Evolutionary conservation across 1,284 basidiomycete species (phyloP), one percentile per base, ranked within the genome.

Genomic region (Ustilago trichophora): DNA sequence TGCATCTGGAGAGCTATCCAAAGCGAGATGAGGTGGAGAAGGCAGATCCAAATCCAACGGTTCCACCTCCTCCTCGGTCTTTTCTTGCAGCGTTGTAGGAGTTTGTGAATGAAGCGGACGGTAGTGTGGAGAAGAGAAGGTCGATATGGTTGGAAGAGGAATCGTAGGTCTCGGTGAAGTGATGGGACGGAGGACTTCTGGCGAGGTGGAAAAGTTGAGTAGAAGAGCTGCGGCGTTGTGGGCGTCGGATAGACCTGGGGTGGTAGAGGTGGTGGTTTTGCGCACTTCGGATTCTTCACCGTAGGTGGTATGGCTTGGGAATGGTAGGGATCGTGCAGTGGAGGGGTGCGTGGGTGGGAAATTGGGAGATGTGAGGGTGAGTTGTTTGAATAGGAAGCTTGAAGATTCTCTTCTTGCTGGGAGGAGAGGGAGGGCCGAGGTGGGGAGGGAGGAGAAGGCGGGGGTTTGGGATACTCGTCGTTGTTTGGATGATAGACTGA

Each of bases 121-220:
- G n/a, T n/a, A n/a, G n/a, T n/a, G n/a, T n/a, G n/a, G n/a, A n/a
- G n/a, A n/a, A n/a, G n/a, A n/a, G n/a, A n/a, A n/a, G n/a, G n/a
- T n/a, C n/a, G n/a, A n/a, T n/a, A n/a, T n/a, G n/a, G n/a, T n/a
- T n/a, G n/a, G n/a, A n/a, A n/a, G n/a, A n/a, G n/a, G n/a, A n/a
- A n/a, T n/a, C n/a, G n/a, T n/a, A n/a, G n/a, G n/a, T n/a, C n/a
- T n/a, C n/a, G n/a, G 21, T 0, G 55, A 22, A n/a, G 45, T 48
- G 21, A 66, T 35, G 5, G 71, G 67, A 10, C 71, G 53, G 3
- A 73, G 27, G 13, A 73, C 66, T 47, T 75, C 72, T 4, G 72
- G 72, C 10, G 62, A 66, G 19, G 72, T 72, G 25, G 57, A 63
- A 19, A 75, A 69, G 43, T 65, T 58, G 37, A 75, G 54, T 15